Evolutionary conservation across 2,329 filamentous ascomycete genomes (phyloP), one percentile per base, ranked within the genome.

Genomic region (Trematosphaeria pertusa): DNA sequence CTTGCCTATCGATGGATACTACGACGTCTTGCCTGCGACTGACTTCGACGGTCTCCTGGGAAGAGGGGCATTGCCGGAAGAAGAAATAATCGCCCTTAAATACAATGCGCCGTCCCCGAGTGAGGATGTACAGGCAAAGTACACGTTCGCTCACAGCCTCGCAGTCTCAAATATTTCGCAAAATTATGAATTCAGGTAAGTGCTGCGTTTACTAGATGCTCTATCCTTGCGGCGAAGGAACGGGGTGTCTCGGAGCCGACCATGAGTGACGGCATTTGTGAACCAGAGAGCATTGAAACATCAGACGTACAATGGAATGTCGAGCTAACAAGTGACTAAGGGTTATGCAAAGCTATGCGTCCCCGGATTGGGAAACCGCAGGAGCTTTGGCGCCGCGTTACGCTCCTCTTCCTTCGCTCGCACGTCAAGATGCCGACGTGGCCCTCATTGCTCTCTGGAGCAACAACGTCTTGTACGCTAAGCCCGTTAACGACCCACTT

Each of bases 401-500:
- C 33, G 24, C 18, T 34, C 12, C 36, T 3, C n/a, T 24, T 12
- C n/a, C 14, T 4, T 26, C 24, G 3, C 44, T 12, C 19, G 39
- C 7, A 22, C 17, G 3, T 7, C 24, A 28, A 28, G 48, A 51
- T 19, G 38, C 38, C 5, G 44, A 51, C 28, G 24, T 50, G 4
- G 19, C 37, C 10, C 15, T 46, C 3, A 34, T 21, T 9, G 20
- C 19, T 12, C 20, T 50, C 15, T 43, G 18, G 10, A 21, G 30
- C 3, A 43, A 46, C 28, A 34, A 19, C 8, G 48, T 46, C 5
- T 5, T 14, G 3, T 46, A 38, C 18, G 8, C 22, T 2, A 19
- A 36, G 8, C 48, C 48, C 5, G 36, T 43, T 6, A n/a, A 43
- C 17, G 48, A 50, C 22, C 37, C 38, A 4, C 21, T 50, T 7